Percentiles rank a stretch among this genome's conserved stretches.
phyloP scores from a whole-genome alignment of 192 early-diverging fungal genomes.

The Coemansia sp. region DNA sequence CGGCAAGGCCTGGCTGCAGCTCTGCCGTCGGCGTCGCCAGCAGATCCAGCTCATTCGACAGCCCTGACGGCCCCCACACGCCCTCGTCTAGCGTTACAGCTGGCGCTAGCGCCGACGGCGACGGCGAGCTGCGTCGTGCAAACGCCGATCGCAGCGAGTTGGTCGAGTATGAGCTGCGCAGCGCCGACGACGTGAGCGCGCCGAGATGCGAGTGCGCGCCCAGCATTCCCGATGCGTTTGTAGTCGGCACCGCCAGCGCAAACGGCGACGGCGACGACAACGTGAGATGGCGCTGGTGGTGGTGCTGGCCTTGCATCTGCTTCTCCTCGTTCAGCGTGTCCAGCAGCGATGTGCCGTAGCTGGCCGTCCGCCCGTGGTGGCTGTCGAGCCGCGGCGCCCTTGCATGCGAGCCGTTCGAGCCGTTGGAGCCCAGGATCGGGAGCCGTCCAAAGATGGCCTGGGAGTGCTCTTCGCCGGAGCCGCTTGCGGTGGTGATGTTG shows the following conservation, averaged over 20 bases:
- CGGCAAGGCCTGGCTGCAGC: constrained; percentile 16
- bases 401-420: constrained; percentile 3
- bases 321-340: constrained; percentile 52
- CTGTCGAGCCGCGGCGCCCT: constrained; percentile 16
- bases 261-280: constrained; percentile 14
- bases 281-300: constrained; percentile 30
- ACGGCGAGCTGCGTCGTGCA: constrained; percentile 40
- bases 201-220: constrained; percentile 44
- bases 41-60: constrained; percentile 48
- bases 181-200: constrained; percentile 40
- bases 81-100: constrained; percentile 33
- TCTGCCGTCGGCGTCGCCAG: constrained; percentile 16
- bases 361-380: constrained; percentile 50
- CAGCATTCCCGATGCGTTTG: constrained; percentile 41
- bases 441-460: constrained; percentile 15
- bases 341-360: constrained; percentile 55
- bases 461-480: not conserved
- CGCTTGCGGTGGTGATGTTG: constrained; percentile 10
- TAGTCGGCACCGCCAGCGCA: constrained; percentile 18
- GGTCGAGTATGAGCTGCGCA: constrained; percentile 55
- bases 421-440: not conserved
- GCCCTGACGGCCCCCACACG: constrained; percentile 51
- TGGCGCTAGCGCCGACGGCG: constrained; percentile 23
- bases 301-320: constrained; percentile 9
- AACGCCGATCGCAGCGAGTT: constrained; percentile 50